These are phyloP conservation scores for Amylocarpus encephaloides DNA, from an alignment of 2,329 filamentous ascomycete genomes.

Conservation along the genomic window DNA sequence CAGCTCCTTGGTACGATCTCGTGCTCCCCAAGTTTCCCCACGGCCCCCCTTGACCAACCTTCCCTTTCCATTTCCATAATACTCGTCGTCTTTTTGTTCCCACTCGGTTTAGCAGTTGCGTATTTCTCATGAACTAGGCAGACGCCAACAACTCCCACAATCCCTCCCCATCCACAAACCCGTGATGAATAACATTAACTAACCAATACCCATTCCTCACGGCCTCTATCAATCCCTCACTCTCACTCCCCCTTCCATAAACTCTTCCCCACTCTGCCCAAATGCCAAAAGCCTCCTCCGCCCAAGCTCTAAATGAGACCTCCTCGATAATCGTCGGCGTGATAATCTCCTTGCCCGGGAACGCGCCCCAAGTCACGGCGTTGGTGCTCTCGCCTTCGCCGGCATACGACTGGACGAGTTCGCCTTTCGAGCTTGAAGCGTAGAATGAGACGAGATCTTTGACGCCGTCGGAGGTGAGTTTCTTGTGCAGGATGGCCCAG, in stretches of 20 bases:
- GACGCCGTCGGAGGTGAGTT: slow-evolving; percentile 51
- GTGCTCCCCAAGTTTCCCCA: too few species aligned
- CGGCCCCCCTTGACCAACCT: too few species aligned
- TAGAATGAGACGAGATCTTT: slow-evolving; percentile 77
- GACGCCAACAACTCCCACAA: slow-evolving; percentile 60
- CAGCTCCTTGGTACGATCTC: too few species aligned
- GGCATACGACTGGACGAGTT: slow-evolving; percentile 65
- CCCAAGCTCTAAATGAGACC: slow-evolving; percentile 89
- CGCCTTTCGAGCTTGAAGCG: slow-evolving; percentile 71
- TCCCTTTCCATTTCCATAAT: neutral
- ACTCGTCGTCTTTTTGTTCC: too few species aligned
- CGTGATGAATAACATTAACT: slow-evolving; percentile 84
- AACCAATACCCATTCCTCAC: slow-evolving; percentile 72
- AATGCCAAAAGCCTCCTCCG: slow-evolving; percentile 91
- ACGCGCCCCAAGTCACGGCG: slow-evolving; percentile 94
- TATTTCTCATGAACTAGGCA: too few species aligned
- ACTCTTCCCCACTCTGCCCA: slow-evolving; percentile 91
- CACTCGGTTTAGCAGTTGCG: too few species aligned
- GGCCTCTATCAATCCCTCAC: slow-evolving; percentile 62
- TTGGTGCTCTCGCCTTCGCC: slow-evolving; percentile 63
- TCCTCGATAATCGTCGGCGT: slow-evolving; percentile 96
- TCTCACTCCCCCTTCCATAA: slow-evolving; percentile 62
- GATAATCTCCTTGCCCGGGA: slow-evolving; percentile 91
- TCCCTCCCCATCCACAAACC: slow-evolving; percentile 63
- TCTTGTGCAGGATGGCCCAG: slow-evolving; percentile 60